phyloP scores from a whole-genome alignment of 257 asterid species.

The Nicotiana tabacum region DNA sequence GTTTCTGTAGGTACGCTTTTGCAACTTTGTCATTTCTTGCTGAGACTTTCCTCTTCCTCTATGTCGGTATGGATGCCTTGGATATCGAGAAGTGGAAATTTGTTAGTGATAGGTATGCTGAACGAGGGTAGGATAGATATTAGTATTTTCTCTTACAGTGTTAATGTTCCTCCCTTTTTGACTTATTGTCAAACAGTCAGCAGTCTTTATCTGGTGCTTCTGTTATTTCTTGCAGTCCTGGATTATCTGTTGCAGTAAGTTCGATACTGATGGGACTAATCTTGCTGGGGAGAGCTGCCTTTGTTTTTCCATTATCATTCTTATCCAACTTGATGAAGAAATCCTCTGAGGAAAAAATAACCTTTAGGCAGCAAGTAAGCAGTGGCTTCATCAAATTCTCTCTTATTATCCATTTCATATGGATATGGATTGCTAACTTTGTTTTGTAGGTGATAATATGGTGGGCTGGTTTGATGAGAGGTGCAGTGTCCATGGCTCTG shows the following conservation, averaged over 20 bases:
- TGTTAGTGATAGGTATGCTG: slow-evolving; percentile 29
- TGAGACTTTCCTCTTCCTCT: slow-evolving; percentile 39
- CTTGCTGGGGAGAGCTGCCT: slow-evolving; percentile 37
- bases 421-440: neutral
- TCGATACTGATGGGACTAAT: slow-evolving; percentile 31
- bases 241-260: slow-evolving; percentile 31
- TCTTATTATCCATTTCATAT: neutral
- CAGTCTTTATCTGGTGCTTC: neutral
- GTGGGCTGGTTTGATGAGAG: slow-evolving; percentile 50
- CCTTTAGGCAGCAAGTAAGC: slow-evolving; percentile 33
- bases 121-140: neutral
- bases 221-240: slow-evolving; percentile 26
- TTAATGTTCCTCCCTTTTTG: neutral
- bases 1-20: slow-evolving; percentile 33
- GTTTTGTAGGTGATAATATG: slow-evolving; percentile 33
- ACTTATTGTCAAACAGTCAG: neutral
- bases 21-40: slow-evolving; percentile 40
- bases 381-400: neutral
- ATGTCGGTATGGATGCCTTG: slow-evolving; percentile 49
- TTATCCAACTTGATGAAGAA: slow-evolving; percentile 34
- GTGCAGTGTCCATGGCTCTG: slow-evolving; percentile 42
- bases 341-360: slow-evolving; percentile 19
- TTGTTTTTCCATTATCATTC: slow-evolving; percentile 39
- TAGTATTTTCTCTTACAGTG: neutral
- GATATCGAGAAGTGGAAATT: slow-evolving; percentile 40